Evolutionary conservation across 2,329 filamentous ascomycete species (phyloP).

Genomic region (Salinomyces thailandicus): DNA sequence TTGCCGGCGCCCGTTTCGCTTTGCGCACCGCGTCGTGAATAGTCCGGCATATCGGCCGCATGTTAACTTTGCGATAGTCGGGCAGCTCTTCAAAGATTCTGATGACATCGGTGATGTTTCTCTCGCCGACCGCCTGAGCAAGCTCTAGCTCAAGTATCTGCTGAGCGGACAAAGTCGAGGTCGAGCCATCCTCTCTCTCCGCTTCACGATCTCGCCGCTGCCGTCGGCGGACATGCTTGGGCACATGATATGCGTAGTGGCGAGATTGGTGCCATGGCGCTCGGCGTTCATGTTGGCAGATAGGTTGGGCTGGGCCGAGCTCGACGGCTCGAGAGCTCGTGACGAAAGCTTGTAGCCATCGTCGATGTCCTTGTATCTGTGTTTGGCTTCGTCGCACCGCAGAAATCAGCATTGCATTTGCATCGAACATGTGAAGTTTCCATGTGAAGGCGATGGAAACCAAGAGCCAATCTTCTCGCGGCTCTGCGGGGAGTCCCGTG

Average conservation of each 20-base stretch:
- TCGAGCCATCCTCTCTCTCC: neutral
- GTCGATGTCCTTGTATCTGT: conserved; percentile 16
- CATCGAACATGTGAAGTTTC: no score
- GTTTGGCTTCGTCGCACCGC: conserved; percentile 11
- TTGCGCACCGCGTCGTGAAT: conserved; percentile 5
- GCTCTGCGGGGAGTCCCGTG: neutral
- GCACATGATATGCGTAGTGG: neutral
- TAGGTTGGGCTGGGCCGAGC: neutral
- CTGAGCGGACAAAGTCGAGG: neutral
- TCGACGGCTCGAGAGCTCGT: neutral
- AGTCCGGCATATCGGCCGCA: conserved; percentile 4
- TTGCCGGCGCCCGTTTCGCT: conserved; percentile 4
- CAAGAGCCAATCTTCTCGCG: neutral
- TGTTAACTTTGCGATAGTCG: conserved; percentile 8
- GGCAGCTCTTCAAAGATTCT: conserved; percentile 11
- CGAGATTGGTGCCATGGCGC: neutral
- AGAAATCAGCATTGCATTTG: conserved; percentile 9
- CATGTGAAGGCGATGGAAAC: no score
- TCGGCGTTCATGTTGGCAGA: neutral
- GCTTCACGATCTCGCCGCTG: neutral
- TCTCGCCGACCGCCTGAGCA: conserved; percentile 11
- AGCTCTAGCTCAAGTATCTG: conserved; percentile 8
- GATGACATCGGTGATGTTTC: conserved; percentile 12
- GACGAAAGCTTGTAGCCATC: conserved; percentile 16
- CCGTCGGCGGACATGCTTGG: neutral